These are phyloP conservation scores for Cryphonectria carpinicola DNA, from an alignment of 2,329 filamentous ascomycete species.

Conservation along the genomic window DNA sequence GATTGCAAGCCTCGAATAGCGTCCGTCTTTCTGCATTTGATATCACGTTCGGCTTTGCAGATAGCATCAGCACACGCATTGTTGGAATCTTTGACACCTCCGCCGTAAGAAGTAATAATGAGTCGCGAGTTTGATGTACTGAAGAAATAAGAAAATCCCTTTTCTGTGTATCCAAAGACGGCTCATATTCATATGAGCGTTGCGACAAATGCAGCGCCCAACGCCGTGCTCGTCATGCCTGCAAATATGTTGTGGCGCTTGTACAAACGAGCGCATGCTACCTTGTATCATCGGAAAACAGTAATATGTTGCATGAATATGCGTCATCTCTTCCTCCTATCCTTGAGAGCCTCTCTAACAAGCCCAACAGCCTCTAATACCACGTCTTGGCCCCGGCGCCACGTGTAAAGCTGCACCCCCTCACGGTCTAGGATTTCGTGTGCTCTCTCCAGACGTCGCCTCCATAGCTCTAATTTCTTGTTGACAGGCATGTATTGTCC, in stretches of 20 bases:
- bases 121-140: neutral
- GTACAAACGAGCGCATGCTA: neutral
- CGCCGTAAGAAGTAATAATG: neutral
- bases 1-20: neutral
- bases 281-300: neutral
- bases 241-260: neutral
- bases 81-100: neutral
- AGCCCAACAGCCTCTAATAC: conserved; percentile 67
- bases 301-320: neutral
- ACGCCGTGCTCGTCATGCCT: conserved; percentile 18
- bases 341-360: conserved; percentile 58
- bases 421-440: conserved; percentile 63
- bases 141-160: neutral
- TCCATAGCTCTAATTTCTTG: conserved; percentile 76
- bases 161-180: neutral
- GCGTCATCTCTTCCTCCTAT: conserved; percentile 36
- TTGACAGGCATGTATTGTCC: conserved; percentile 44
- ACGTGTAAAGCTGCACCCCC: conserved; percentile 72
- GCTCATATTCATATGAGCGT: neutral
- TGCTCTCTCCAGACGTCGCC: conserved; percentile 67
- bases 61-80: neutral
- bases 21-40: neutral
- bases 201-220: conserved; percentile 6
- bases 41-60: neutral
- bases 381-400: conserved; percentile 74